Conservation (phyloP, 352 stramenopile species). For the Pythium dissotocum region DNA sequence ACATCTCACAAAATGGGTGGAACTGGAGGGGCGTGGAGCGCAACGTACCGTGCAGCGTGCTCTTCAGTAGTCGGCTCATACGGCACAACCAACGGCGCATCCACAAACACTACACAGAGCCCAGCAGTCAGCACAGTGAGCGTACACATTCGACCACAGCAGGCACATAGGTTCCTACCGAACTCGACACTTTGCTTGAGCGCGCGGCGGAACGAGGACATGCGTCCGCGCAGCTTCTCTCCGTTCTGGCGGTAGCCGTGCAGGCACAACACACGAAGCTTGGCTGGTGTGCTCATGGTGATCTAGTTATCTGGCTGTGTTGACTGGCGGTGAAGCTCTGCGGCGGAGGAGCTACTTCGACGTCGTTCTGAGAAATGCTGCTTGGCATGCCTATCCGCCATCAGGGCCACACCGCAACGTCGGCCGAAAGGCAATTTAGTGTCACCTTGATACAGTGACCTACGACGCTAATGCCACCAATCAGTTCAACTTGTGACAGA, state of each 20-base stretch:
- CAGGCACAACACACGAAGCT: conserved; percentile 81
- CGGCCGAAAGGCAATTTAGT: conserved; percentile 1
- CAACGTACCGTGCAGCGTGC: conserved; percentile 43
- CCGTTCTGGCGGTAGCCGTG: conserved; percentile 84
- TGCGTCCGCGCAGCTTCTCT: conserved; percentile 69
- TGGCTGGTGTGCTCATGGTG: conserved; percentile 36
- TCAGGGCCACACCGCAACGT: conserved; percentile 1
- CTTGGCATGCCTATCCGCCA: conserved; percentile 8
- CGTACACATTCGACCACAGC: background rate
- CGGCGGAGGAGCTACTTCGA: conserved; percentile 3
- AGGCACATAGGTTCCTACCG: conserved; percentile 36
- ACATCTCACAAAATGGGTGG: background rate
- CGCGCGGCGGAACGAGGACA: conserved; percentile 64
- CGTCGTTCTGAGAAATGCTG: conserved; percentile 25
- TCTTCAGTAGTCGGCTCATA: conserved; percentile 66
- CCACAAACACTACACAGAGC: conserved; percentile 60
- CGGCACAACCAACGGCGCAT: conserved; percentile 69
- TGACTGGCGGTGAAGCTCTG: background rate
- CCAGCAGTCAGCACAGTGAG: conserved; percentile 1
- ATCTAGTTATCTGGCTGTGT: background rate
- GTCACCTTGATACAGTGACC: conserved; percentile 3
- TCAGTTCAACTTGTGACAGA: conserved; percentile 1
- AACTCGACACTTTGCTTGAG: conserved; percentile 85
- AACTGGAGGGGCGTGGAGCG: background rate
- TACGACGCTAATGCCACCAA: conserved; percentile 1